These are phyloP conservation scores for Candida sp. DNA, from an alignment of 1,139 yeast species.

Conservation along the genomic window DNA sequence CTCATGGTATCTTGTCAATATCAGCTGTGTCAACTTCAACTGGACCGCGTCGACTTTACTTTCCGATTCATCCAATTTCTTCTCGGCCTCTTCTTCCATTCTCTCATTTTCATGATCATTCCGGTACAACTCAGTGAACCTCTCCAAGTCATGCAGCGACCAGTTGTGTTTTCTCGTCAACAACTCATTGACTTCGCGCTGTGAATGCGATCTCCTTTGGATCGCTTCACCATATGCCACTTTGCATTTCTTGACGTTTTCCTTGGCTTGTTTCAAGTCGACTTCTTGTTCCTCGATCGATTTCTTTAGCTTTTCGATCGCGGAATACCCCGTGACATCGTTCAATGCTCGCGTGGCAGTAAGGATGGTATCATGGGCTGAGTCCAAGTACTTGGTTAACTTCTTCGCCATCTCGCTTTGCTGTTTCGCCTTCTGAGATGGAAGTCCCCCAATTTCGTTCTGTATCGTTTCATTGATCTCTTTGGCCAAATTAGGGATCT, in stretches of 20 bases:
- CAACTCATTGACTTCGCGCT: slow-evolving; percentile 86
- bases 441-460: slow-evolving; percentile 27
- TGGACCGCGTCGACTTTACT: slow-evolving; percentile 71
- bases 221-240: slow-evolving; percentile 64
- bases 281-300: slow-evolving; percentile 57
- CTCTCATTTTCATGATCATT: slow-evolving; percentile 81
- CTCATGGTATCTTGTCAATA: slow-evolving; percentile 89
- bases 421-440: slow-evolving; percentile 32
- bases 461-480: slow-evolving; percentile 24
- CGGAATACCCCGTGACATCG: slow-evolving; percentile 91
- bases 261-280: slow-evolving; percentile 54
- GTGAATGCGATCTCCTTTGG: slow-evolving; percentile 69
- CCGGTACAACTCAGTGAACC: slow-evolving; percentile 81
- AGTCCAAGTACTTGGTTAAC: slow-evolving; percentile 59
- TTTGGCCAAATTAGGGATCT: slow-evolving; percentile 13
- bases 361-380: slow-evolving; percentile 66
- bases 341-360: slow-evolving; percentile 79
- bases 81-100: slow-evolving; percentile 58
- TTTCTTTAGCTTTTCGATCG: slow-evolving; percentile 73
- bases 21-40: slow-evolving; percentile 71
- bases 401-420: slow-evolving; percentile 28
- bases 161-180: slow-evolving; percentile 86
- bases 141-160: slow-evolving; percentile 77
- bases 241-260: slow-evolving; percentile 54
- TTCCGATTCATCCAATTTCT: slow-evolving; percentile 60